These are phyloP conservation scores for Massariosphaeria phaeospora DNA, from an alignment of 495 filamentous ascomycete species.

Conservation along the genomic window DNA sequence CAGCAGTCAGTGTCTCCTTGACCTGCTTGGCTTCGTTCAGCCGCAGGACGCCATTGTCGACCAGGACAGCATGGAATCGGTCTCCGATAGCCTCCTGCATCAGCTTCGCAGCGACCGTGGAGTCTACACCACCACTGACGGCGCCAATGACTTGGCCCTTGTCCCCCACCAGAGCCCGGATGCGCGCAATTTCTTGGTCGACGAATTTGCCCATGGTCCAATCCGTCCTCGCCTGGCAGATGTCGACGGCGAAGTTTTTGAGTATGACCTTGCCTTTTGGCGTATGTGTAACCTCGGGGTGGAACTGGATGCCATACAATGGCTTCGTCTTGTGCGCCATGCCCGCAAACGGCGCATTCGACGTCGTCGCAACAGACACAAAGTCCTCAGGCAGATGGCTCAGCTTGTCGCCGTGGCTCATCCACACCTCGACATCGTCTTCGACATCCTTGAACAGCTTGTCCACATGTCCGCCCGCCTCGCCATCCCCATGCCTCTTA, in stretches of 20 bases:
- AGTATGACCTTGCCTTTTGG: constrained; percentile 60
- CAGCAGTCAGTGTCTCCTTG: constrained; percentile 64
- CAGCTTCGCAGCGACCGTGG: constrained; percentile 80
- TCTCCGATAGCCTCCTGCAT: constrained; percentile 81
- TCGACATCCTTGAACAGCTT: constrained; percentile 66
- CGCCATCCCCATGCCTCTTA: constrained; percentile 45
- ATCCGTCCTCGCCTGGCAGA: constrained; percentile 66
- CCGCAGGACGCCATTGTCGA: constrained; percentile 86
- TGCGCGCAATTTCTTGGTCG: constrained; percentile 69
- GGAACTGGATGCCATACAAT: constrained; percentile 77
- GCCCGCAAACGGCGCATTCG: constrained; percentile 71
- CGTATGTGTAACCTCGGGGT: constrained; percentile 78
- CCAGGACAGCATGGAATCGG: constrained; percentile 82
- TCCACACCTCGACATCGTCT: constrained; percentile 66
- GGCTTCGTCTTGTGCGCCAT: constrained; percentile 70
- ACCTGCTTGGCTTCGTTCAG: constrained; percentile 78
- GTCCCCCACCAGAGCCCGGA: constrained; percentile 69
- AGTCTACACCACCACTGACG: constrained; percentile 88
- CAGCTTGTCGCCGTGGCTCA: constrained; percentile 87
- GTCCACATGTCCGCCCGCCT: constrained; percentile 54
- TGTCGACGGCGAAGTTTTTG: constrained; percentile 73
- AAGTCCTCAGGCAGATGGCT: constrained; percentile 65
- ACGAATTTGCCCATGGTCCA: constrained; percentile 84
- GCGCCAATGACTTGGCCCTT: constrained; percentile 79
- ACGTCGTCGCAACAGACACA: constrained; percentile 63